A percentile compares a stretch with the other conserved stretches of the same genome.
Evolutionary conservation across 1,139 yeast species (phyloP).

Genomic region (Hyphopichia khmerensis): DNA sequence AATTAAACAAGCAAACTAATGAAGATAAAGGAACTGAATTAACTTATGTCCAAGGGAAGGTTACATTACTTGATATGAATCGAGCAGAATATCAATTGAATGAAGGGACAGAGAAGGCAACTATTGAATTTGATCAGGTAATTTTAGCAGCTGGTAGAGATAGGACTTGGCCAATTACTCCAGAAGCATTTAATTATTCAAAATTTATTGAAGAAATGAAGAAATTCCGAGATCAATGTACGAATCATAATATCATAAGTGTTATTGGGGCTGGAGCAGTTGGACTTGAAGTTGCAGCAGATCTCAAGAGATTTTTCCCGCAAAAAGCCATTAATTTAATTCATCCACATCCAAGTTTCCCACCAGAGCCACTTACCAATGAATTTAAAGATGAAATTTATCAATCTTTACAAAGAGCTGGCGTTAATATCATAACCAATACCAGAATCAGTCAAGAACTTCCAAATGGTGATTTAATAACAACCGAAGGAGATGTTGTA

Average conservation of each 20-base stretch:
- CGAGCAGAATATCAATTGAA: constrained; percentile 23
- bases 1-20: background rate
- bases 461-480: constrained; percentile 27
- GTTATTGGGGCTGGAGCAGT: constrained; percentile 53
- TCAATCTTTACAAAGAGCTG: constrained; percentile 24
- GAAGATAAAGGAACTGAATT: constrained; percentile 13
- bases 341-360: constrained; percentile 40
- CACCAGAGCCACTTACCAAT: constrained; percentile 39
- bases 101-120: constrained; percentile 13
- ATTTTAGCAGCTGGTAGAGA: constrained; percentile 52
- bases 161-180: constrained; percentile 56
- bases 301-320: constrained; percentile 36
- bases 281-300: constrained; percentile 52
- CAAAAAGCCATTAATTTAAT: constrained; percentile 34
- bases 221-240: constrained; percentile 23
- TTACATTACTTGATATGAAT: constrained; percentile 26
- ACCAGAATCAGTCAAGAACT: constrained; percentile 26
- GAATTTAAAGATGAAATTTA: constrained; percentile 28
- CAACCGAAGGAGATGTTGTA: constrained; percentile 28
- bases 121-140: constrained; percentile 47
- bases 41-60: constrained; percentile 42
- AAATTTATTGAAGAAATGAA: constrained; percentile 34
- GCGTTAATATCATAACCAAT: constrained; percentile 19
- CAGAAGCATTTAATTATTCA: constrained; percentile 31
- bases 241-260: constrained; percentile 22